Base-by-base conservation (phyloP, 768 basidiomycete species). In the Suillus subalutaceus region DNA sequence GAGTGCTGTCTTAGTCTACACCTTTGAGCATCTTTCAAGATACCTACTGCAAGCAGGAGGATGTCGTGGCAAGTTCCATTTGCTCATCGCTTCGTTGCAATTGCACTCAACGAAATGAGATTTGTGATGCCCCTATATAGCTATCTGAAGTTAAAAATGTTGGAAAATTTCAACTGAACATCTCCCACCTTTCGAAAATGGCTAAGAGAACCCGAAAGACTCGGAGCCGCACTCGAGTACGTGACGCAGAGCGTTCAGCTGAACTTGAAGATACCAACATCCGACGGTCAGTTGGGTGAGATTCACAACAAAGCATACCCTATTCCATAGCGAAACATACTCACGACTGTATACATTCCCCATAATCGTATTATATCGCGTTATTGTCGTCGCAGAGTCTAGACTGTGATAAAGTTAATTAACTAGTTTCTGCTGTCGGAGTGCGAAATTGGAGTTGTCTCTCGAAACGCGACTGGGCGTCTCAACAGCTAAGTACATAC, bases 401-500 rank as follows among this genome's bases (percentile, higher is more conserved):
- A 23, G 20, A 23, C 16, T 59, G 32, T 32, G 59, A 41, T 43
- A 41, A 56, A 56, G 41, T 26, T 13, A 60, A 20, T 60, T 60
- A 32, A 60, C 40, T 41, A 41, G 40, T 60, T 41, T 60, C 16
- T 60, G 40, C 3, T 18, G 26, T 60, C 59, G 59, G 59, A 60
- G 59, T 60, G 40, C 3, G 59, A 60, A 60, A 60, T 43, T 26
- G 26, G 13, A 60, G 58, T 41, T 60, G 41, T 43, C 41, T 26
- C 23, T 20, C 53, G 53, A 59, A 59, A 41, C 58, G 58, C 58
- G 58, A 41, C 40, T 30, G 58, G 55, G 40, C 18, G 58, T 20
- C 18, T 26, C 23, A 40, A 37, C 15, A 59, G 62, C 62, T 35
- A 56, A 56, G 55, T 56, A 63, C 32, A n/a, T 63, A 63, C 62